Evolutionary conservation across 2,329 filamentous ascomycete species (phyloP), one percentile per base, ranked within the genome.

Genomic region (Aureobasidium sp.): DNA sequence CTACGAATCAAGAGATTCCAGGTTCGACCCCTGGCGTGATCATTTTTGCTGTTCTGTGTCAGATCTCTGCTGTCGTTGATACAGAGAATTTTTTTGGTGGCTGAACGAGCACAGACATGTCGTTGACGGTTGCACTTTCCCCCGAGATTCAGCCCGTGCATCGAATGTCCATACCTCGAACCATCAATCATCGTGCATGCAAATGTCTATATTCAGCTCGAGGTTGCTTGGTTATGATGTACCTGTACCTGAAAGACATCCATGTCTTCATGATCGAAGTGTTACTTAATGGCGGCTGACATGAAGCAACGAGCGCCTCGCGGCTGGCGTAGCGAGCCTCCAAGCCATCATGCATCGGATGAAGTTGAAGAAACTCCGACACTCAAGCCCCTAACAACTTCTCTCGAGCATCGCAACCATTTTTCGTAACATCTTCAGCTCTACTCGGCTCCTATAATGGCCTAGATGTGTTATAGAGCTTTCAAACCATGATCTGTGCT

Each of bases 1-100:
- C 79, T 81, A 80, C 78, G 78, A 79, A 59, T 64, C 53, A 64
- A 62, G 62, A 63, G 56, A 63, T 63, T 63, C 37, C 62, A 63
- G 62, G 62, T 63, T 63, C 62, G 62, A 63, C 41, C 62, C 62
- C 62, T 63, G 62, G 43, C 60, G 60, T 56, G 60, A 29, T 62
- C 59, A 62, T 17, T 52, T 47, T 62, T 62, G 52, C 37, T 34
- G 2, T 3, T 50, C 8, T 48, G 46, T 29, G 17, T 10, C 5
- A 37, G 12, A 1, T 24, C 8, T 32, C 17, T 8, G 10, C 9
- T 24, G 15, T 32, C n/a, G 20, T 32, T n/a, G 13, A 20, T 4
- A 7, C n/a, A 36, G 34, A 53, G 17, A 29, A 29, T 29, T 51
- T 41, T 53, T 53, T 41, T 39, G 24, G 13, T 27, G 51, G 34